These are phyloP conservation scores for Verticillium klebahnii DNA, from an alignment of 2,329 filamentous ascomycete genomes.

Conservation along the genomic window DNA sequence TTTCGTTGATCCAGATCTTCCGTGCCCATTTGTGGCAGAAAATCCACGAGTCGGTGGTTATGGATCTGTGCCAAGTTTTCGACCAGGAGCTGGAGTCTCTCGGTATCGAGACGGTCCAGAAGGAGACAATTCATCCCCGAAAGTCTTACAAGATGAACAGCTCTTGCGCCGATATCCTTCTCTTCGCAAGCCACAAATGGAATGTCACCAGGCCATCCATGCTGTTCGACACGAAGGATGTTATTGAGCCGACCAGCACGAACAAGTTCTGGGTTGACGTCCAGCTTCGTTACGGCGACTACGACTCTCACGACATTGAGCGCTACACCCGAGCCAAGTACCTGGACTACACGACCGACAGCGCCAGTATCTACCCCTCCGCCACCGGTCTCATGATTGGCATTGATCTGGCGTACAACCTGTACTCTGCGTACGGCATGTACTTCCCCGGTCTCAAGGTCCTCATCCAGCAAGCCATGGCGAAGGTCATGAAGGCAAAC, in stretches of 20 bases:
- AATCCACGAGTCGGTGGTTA: conserved; percentile 97
- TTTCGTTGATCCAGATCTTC: conserved; percentile 98
- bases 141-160: conserved; percentile 99
- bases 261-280: conserved; percentile 99
- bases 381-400: conserved; percentile 96
- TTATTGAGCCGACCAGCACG: conserved; percentile 87
- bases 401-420: conserved; percentile 95
- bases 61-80: conserved; percentile 98
- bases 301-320: conserved; percentile 98
- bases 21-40: conserved; percentile 99
- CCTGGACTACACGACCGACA: conserved; percentile 97
- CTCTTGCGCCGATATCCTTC: conserved; percentile 92
- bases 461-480: conserved; percentile 95
- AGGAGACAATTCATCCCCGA: conserved; percentile 97
- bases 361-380: conserved; percentile 97
- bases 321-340: conserved; percentile 97
- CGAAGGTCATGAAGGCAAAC: conserved; percentile 99
- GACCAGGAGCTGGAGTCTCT: conserved; percentile 95
- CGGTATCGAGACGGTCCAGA: conserved; percentile 95
- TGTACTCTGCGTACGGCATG: conserved; percentile 96
- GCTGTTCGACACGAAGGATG: conserved; percentile 93
- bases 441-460: conserved; percentile 98
- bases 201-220: conserved; percentile 92
- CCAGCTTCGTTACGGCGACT: conserved; percentile 93
- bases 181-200: conserved; percentile 99